These are phyloP conservation scores for Corymbia calophylla DNA, from an alignment of 441 rosid species.

Conservation along the genomic window DNA sequence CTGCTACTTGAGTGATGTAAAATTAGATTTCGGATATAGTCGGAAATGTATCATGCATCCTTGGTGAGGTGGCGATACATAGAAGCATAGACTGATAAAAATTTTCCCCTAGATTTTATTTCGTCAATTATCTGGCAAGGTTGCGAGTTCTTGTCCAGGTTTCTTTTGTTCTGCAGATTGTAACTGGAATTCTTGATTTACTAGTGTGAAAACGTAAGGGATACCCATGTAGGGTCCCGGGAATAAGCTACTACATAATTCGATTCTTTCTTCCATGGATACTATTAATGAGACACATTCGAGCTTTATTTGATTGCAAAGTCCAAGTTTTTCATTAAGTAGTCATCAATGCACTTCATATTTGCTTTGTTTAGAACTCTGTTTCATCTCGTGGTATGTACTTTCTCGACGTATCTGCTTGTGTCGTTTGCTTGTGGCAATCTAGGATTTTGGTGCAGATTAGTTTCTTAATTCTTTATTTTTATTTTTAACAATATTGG, in stretches of 20 bases:
- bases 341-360: neutral
- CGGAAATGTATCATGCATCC: constrained; percentile 11
- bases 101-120: neutral
- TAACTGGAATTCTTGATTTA: constrained; percentile 43
- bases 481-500: neutral
- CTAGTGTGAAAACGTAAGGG: constrained; percentile 60
- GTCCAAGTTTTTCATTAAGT: neutral
- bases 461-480: neutral
- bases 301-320: constrained; percentile 1
- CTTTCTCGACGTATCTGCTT: neutral
- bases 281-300: constrained; percentile 17
- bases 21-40: constrained; percentile 8
- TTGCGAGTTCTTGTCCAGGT: constrained; percentile 22
- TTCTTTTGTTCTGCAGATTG: constrained; percentile 55
- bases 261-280: constrained; percentile 23
- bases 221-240: constrained; percentile 65
- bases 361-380: neutral
- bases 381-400: neutral
- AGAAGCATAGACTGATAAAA: constrained; percentile 7
- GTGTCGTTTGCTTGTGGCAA: neutral
- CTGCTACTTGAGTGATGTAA: neutral
- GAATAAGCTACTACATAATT: constrained; percentile 44
- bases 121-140: constrained; percentile 1
- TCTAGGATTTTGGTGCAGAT: neutral
- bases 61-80: constrained; percentile 8